Conservation (phyloP, 192 early-diverging fungal species). For the Piromyces finnis region DNA sequence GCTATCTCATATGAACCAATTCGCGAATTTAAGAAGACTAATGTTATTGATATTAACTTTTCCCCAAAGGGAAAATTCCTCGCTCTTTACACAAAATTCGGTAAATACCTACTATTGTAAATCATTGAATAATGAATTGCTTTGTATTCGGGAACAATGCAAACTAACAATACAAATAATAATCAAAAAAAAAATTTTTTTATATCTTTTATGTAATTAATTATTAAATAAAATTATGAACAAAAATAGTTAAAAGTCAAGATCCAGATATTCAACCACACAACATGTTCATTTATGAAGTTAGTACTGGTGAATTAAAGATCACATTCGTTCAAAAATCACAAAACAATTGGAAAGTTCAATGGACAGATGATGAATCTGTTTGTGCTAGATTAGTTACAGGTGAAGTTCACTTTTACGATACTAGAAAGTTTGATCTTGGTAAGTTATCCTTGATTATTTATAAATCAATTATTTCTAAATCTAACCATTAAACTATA, state of each 20-base stretch:
- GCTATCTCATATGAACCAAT: constrained; percentile 40
- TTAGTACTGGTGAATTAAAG: neutral
- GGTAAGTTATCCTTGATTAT: neutral
- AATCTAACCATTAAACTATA: too few species aligned
- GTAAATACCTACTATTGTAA: too few species aligned
- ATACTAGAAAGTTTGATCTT: constrained; percentile 19
- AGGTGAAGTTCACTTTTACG: constrained; percentile 78
- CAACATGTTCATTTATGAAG: neutral
- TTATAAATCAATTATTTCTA: too few species aligned
- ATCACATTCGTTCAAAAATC: neutral
- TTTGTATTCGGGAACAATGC: too few species aligned
- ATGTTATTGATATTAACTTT: constrained; percentile 71
- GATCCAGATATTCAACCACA: neutral
- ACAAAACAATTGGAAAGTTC: constrained; percentile 39
- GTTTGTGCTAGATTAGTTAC: constrained; percentile 72
- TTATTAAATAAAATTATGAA: too few species aligned
- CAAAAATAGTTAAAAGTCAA: neutral
- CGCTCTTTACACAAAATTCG: constrained; percentile 70
- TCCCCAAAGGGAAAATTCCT: constrained; percentile 79
- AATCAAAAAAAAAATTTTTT: too few species aligned
- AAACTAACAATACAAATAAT: too few species aligned
- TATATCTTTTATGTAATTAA: too few species aligned
- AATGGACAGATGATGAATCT: constrained; percentile 86
- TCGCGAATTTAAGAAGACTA: constrained; percentile 38
- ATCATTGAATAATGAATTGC: too few species aligned